Evolutionary conservation across 2,329 filamentous ascomycete genomes (phyloP).

Genomic region (Stylonectria norvegica): DNA sequence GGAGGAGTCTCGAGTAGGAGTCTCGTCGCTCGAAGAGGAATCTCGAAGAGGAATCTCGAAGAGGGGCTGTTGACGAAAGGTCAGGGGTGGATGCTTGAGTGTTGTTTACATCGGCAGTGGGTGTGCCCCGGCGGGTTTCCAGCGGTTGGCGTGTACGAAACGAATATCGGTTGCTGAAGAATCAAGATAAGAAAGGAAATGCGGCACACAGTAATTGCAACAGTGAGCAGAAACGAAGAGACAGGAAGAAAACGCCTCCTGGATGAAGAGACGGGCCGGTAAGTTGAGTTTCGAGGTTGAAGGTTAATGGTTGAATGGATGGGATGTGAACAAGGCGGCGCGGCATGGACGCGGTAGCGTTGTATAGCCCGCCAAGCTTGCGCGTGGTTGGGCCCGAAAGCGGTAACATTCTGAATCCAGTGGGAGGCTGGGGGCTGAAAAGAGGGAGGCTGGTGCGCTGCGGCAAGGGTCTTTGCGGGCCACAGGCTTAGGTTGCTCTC

Average conservation of each 20-base stretch:
- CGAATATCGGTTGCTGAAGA: no score
- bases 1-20: no score
- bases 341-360: slow-evolving; percentile 22
- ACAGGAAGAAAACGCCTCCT: no score
- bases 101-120: slow-evolving; percentile 25
- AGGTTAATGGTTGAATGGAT: slow-evolving; percentile 15
- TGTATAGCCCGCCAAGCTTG: slow-evolving; percentile 25
- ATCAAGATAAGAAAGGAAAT: no score
- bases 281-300: no score
- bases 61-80: slow-evolving; percentile 2
- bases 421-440: slow-evolving; percentile 31
- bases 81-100: slow-evolving; percentile 7
- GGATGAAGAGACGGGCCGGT: no score
- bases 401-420: slow-evolving; percentile 16
- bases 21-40: no score
- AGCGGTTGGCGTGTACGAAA: no score
- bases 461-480: slow-evolving; percentile 23
- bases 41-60: background rate
- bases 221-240: no score
- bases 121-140: no score
- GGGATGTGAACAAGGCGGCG: slow-evolving; percentile 10
- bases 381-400: slow-evolving; percentile 31
- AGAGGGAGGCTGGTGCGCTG: slow-evolving; percentile 32
- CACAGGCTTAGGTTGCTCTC: slow-evolving; percentile 3
- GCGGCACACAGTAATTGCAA: no score